Base-by-base conservation (phyloP, 495 filamentous ascomycete species). In the Penicillium samsonianum region DNA sequence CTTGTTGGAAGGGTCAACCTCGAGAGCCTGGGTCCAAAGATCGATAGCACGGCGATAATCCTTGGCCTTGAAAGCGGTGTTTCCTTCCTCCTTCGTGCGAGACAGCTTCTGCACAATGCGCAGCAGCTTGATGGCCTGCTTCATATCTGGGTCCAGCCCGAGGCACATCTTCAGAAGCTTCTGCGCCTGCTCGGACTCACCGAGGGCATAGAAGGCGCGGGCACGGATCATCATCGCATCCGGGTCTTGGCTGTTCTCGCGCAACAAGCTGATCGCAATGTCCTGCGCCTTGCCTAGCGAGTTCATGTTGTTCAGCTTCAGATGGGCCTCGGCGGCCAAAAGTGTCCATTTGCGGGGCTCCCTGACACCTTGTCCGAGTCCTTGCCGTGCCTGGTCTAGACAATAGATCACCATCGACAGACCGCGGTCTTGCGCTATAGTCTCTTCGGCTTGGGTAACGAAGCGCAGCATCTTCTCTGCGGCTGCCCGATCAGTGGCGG, bases 121-220 rank as follows among this genome's bases (percentile, higher is more conserved):
- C 53, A 96, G 80, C 69, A 90, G 89, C 71, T 89, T 92, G 45
- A 93, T 81, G 1, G 90, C 92, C 58, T 86, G 84, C 71, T 84
- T 90, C 75, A 87, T 91, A 68, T 98, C 94, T 30, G 95, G 94
- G 69, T 98, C 95, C 69, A 92, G 91, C 70, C 80, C 87, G 40
- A 96, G 73, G 22, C 94, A 95, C 73, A 94, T 87, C 62, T 90
- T 84, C 76, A 98, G 92, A 73, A 95, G 88, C 65, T 92, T 88
- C n/a, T 95, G 78, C 2, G 94, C 95, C 76, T 96, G 95, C 0
- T 92, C 90, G 60, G 96, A 96, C 61, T 98, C 95, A 23, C 94
- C 94, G 68, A 91, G 87, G 6, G 86, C 88, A 65, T 98, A 98
- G 57, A 94, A 79, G 8, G 91, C 89, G 50, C 91, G 84, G 23